A percentile compares a stretch with the other conserved stretches of the same genome.
phyloP scores from a whole-genome alignment of 1,284 basidiomycete genomes.

The Naganishia liquefaciens region DNA sequence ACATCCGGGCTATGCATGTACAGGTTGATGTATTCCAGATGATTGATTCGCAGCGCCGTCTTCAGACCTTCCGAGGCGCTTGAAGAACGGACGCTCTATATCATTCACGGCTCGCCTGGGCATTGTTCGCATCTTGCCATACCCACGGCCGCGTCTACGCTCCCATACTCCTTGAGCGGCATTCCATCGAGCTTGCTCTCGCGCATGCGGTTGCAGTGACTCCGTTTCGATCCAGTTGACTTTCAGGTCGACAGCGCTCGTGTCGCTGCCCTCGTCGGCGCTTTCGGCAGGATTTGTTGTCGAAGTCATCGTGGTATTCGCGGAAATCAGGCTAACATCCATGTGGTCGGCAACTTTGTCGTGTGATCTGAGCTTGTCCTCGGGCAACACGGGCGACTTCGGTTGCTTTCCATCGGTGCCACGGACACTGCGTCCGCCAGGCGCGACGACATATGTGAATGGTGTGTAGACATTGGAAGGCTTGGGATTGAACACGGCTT shows the following conservation, averaged over 20 bases:
- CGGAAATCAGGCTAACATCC: not conserved
- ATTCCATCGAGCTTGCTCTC: slow-evolving; percentile 3
- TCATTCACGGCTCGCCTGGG: slow-evolving; percentile 1
- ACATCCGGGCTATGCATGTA: no score
- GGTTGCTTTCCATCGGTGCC: not conserved
- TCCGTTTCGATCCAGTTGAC: not conserved
- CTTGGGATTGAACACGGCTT: slow-evolving; percentile 49
- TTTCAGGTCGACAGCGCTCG: not conserved
- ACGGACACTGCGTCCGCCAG: slow-evolving; percentile 17
- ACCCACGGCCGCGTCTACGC: slow-evolving; percentile 1
- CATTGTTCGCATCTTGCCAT: slow-evolving; percentile 3
- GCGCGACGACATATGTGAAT: slow-evolving; percentile 43
- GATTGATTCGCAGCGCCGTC: not conserved
- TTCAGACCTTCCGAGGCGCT: not conserved
- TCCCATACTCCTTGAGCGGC: slow-evolving; percentile 9
- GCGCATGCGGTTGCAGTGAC: not conserved
- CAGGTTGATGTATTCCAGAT: no score
- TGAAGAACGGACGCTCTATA: slow-evolving; percentile 17
- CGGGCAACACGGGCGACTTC: not conserved
- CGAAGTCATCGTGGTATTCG: no score
- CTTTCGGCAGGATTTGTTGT: not conserved
- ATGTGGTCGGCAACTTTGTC: not conserved
- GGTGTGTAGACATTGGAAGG: slow-evolving; percentile 41
- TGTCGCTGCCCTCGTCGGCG: not conserved
- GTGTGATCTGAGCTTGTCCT: not conserved